These are phyloP conservation scores for Nannochloropsis granulata DNA, from an alignment of 108 stramenopile species.

Conservation along the genomic window DNA sequence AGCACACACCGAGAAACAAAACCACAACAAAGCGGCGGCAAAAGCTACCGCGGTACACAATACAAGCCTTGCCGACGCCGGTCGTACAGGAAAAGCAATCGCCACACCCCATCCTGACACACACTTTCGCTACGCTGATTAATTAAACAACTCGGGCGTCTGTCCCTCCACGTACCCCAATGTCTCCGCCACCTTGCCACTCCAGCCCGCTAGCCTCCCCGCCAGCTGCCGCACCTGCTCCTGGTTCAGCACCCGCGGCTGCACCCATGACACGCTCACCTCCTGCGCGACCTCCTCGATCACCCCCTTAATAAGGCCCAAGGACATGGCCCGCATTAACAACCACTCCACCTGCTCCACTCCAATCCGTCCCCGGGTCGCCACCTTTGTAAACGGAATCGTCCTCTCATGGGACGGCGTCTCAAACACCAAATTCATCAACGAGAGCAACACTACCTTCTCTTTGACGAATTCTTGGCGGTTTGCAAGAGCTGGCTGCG, in stretches of 20 bases:
- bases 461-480: slow-evolving; percentile 64
- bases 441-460: slow-evolving; percentile 81
- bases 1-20: no score
- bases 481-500: slow-evolving; percentile 66
- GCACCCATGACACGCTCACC: slow-evolving; percentile 85
- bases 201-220: slow-evolving; percentile 47
- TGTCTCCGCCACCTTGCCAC: slow-evolving; percentile 29
- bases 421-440: slow-evolving; percentile 84
- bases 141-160: slow-evolving; percentile 42
- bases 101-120: no score
- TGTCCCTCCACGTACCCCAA: slow-evolving; percentile 37
- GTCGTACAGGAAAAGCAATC: no score
- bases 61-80: no score
- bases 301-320: slow-evolving; percentile 61
- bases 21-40: no score
- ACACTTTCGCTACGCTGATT: neutral
- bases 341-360: slow-evolving; percentile 93
- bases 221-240: slow-evolving; percentile 60
- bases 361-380: slow-evolving; percentile 48
- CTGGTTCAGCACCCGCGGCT: slow-evolving; percentile 75
- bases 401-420: slow-evolving; percentile 68
- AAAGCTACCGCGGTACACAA: no score
- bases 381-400: slow-evolving; percentile 69
- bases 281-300: slow-evolving; percentile 51
- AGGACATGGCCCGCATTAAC: slow-evolving; percentile 83